These are phyloP conservation scores for Fusarium denticulatum DNA, from an alignment of 2,329 filamentous ascomycete species.

Conservation along the genomic window DNA sequence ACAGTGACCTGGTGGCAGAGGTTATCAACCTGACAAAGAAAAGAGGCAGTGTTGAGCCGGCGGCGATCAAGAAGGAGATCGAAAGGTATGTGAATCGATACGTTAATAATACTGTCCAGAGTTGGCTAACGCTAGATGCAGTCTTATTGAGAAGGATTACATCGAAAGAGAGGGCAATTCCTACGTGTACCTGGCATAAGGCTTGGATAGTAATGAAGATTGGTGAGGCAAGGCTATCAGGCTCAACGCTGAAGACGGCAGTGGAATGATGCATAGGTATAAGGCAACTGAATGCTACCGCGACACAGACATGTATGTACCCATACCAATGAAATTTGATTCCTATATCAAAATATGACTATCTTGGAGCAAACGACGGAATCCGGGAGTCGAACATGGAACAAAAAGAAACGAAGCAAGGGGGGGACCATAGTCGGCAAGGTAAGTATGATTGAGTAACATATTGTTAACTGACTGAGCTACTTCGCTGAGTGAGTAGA, in stretches of 20 bases:
- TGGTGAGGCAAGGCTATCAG: neutral
- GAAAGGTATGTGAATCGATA: constrained; percentile 74
- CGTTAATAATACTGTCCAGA: neutral
- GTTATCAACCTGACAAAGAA: constrained; percentile 91
- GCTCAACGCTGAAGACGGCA: neutral
- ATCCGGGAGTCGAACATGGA: constrained; percentile 16
- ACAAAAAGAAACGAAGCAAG: constrained; percentile 24
- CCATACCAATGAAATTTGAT: neutral
- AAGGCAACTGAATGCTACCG: neutral
- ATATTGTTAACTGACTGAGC: constrained; percentile 18
- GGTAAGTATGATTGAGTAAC: constrained; percentile 7
- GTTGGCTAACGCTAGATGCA: constrained; percentile 48
- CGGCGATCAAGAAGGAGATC: constrained; percentile 96
- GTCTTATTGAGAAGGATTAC: constrained; percentile 93
- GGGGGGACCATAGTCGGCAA: constrained; percentile 25
- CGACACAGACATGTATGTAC: neutral
- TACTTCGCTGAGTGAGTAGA: constrained; percentile 33
- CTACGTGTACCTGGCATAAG: constrained; percentile 76
- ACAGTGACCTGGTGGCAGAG: constrained; percentile 88
- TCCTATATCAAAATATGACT: neutral
- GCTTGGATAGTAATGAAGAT: neutral
- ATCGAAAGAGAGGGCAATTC: constrained; percentile 79
- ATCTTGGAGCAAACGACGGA: neutral
- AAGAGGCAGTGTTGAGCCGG: constrained; percentile 84
- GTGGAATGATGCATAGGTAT: neutral